These are phyloP conservation scores for Lithohypha guttulata DNA, from an alignment of 2,329 filamentous ascomycete genomes.

Conservation along the genomic window DNA sequence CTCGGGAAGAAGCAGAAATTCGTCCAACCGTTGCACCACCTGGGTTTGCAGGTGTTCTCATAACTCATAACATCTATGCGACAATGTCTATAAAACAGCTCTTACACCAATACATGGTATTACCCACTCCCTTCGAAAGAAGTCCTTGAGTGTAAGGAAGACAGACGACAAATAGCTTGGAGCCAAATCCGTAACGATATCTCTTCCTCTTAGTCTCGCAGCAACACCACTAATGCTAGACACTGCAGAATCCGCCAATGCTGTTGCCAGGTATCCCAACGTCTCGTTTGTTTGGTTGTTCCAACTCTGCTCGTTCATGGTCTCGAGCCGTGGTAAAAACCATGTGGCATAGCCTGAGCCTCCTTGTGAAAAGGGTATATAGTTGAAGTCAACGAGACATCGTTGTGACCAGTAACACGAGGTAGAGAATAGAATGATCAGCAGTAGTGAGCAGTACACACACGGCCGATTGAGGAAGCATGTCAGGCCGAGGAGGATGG, in stretches of 20 bases:
- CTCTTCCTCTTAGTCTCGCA: neutral
- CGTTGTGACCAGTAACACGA: conserved; percentile 82
- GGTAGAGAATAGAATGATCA: conserved; percentile 87
- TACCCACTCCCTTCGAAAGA: conserved; percentile 7
- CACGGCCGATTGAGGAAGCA: conserved; percentile 95
- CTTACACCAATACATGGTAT: conserved; percentile 6
- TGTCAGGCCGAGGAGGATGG: conserved; percentile 82
- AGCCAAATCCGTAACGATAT: neutral
- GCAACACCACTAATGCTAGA: neutral
- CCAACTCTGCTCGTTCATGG: neutral
- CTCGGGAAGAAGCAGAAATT: too few species aligned
- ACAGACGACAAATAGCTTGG: neutral
- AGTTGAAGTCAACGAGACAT: conserved; percentile 79
- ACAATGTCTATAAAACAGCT: neutral
- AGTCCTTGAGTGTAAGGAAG: conserved; percentile 1
- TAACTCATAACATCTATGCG: too few species aligned
- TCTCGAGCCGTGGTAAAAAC: conserved; percentile 3
- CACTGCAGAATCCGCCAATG: neutral
- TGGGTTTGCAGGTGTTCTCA: too few species aligned
- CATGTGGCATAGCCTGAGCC: conserved; percentile 8
- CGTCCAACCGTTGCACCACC: too few species aligned
- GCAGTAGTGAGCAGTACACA: conserved; percentile 93
- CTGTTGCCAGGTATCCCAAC: conserved; percentile 2
- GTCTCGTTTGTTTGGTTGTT: conserved; percentile 1
- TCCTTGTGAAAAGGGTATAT: neutral